These are phyloP conservation scores for Arxiozyma bovina DNA, from an alignment of 1,139 yeast species.

Conservation along the genomic window DNA sequence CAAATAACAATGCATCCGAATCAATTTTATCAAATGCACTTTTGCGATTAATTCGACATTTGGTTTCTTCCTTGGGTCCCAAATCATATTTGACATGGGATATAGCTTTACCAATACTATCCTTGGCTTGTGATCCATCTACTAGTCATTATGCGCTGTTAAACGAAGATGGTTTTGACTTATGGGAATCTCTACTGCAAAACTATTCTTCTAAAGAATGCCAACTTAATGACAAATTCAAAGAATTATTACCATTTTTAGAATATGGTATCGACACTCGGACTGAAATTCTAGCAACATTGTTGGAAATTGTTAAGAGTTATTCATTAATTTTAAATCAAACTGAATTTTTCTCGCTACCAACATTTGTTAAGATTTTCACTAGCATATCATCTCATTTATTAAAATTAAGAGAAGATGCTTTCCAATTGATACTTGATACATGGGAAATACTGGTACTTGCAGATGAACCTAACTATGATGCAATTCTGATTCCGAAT, in stretches of 20 bases:
- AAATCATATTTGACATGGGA: conserved; percentile 52
- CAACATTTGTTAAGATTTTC: conserved; percentile 38
- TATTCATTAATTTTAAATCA: conserved; percentile 53
- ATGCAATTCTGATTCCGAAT: conserved; percentile 18
- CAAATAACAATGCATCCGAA: conserved; percentile 45
- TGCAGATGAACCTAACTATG: conserved; percentile 20
- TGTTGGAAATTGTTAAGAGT: conserved; percentile 62
- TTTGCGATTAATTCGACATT: conserved; percentile 57
- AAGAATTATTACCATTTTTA: conserved; percentile 30
- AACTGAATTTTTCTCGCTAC: conserved; percentile 35
- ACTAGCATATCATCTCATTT: conserved; percentile 48
- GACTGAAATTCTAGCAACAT: conserved; percentile 68
- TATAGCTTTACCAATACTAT: conserved; percentile 59
- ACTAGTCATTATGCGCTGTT: conserved; percentile 56
- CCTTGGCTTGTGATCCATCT: conserved; percentile 52
- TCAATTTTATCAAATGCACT: conserved; percentile 63
- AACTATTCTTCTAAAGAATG: conserved; percentile 33
- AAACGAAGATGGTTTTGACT: conserved; percentile 79
- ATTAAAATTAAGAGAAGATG: conserved; percentile 60
- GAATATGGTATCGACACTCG: conserved; percentile 44
- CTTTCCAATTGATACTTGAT: conserved; percentile 49
- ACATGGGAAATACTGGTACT: conserved; percentile 46
- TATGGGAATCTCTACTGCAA: conserved; percentile 69
- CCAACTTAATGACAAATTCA: conserved; percentile 20
- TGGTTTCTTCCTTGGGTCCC: conserved; percentile 56